Percentiles rank a stretch among this genome's conserved stretches.
These are phyloP conservation scores for Xylariaceae sp. DNA, from an alignment of 2,329 filamentous ascomycete species.

Conservation along the genomic window DNA sequence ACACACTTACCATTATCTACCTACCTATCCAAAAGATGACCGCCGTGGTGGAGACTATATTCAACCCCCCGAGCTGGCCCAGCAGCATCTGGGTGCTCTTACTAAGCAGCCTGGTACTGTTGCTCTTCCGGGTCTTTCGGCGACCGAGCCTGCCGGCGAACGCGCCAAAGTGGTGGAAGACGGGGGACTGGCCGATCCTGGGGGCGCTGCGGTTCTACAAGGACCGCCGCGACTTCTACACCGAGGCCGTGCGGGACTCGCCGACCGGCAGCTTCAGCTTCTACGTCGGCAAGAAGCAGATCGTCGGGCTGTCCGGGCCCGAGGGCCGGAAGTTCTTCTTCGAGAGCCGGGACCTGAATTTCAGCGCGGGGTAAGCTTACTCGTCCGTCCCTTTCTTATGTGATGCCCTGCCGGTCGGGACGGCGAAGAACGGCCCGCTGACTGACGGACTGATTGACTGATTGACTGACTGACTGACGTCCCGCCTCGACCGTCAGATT, in stretches of 20 bases:
- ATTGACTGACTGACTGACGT: no score
- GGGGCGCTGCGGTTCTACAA: constrained; percentile 49
- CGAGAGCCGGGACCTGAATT: constrained; percentile 47
- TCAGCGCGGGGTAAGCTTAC: constrained; percentile 46
- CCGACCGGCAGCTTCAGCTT: constrained; percentile 53
- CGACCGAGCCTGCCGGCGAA: constrained; percentile 30
- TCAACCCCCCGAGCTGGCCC: constrained; percentile 22
- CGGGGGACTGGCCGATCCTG: constrained; percentile 42
- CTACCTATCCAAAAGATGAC: neutral
- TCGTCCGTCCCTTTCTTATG: neutral
- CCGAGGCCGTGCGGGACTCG: constrained; percentile 34
- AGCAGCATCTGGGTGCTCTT: constrained; percentile 27
- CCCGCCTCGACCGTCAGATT: constrained; percentile 17
- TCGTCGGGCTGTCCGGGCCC: constrained; percentile 48
- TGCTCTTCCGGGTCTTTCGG: constrained; percentile 26
- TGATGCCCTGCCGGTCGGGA: no score
- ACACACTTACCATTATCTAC: no score
- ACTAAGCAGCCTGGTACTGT: constrained; percentile 18
- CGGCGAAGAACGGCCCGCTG: no score
- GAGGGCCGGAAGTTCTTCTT: constrained; percentile 49
- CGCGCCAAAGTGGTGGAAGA: constrained; percentile 31
- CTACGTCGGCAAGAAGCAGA: constrained; percentile 48
- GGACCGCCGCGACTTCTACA: constrained; percentile 46
- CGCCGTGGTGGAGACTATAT: neutral
- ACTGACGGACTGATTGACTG: no score